Conservation (phyloP, 2,329 filamentous ascomycete species). For the Diplodia corticola region DNA sequence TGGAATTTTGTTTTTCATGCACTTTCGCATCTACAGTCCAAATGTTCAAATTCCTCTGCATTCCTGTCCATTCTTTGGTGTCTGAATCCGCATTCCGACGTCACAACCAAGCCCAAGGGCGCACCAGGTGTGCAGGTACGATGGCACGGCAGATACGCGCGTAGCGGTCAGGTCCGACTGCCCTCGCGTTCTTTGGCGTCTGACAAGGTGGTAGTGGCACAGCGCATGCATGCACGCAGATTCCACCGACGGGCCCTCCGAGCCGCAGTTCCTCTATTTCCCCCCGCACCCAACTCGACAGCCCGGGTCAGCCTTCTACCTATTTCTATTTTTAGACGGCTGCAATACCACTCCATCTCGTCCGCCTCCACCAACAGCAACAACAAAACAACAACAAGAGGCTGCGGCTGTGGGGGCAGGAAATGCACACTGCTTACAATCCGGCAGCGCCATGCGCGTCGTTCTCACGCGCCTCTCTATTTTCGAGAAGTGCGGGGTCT, state of each 20-base stretch:
- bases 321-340: too few relatives aligned
- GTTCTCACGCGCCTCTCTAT: too few relatives aligned
- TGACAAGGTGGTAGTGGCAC: background rate
- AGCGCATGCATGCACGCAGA: background rate
- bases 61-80: background rate
- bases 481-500: too few relatives aligned
- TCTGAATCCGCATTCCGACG: background rate
- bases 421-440: too few relatives aligned
- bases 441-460: too few relatives aligned
- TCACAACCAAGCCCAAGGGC: too few relatives aligned
- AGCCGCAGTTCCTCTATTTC: background rate
- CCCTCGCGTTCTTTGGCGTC: background rate
- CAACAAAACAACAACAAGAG: too few relatives aligned
- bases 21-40: background rate
- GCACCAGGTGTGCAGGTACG: background rate
- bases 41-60: background rate
- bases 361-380: too few relatives aligned
- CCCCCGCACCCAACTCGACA: too few relatives aligned
- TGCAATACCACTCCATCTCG: too few relatives aligned
- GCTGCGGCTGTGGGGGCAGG: too few relatives aligned
- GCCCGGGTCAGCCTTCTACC: too few relatives aligned
- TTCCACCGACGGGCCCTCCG: background rate
- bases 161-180: background rate
- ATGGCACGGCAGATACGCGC: background rate
- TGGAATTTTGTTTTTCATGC: background rate